phyloP scores from a whole-genome alignment of 1,284 basidiomycete species.

The Thelephora terrestris region DNA sequence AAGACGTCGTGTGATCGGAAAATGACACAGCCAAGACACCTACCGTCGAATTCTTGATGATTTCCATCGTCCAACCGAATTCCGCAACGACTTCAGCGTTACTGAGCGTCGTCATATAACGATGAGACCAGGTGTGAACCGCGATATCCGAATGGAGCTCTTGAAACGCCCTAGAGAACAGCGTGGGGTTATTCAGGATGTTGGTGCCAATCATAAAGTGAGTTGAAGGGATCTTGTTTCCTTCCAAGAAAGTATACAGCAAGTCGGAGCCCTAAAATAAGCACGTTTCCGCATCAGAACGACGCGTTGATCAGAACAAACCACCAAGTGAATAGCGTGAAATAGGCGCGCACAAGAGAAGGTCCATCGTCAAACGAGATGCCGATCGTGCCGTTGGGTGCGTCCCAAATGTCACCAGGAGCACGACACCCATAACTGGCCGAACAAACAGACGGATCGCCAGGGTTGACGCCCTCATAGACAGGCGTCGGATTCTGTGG shows the following conservation, averaged over 20 bases:
- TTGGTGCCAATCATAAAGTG: conserved; percentile 80
- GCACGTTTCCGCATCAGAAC: conserved; percentile 2
- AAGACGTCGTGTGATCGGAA: background rate
- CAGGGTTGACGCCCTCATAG: conserved; percentile 42
- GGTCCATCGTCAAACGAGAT: conserved; percentile 79
- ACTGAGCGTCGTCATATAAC: conserved; percentile 68
- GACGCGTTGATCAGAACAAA: background rate
- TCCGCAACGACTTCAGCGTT: conserved; percentile 67
- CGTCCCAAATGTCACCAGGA: conserved; percentile 59
- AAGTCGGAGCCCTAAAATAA: conserved; percentile 20
- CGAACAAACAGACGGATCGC: conserved; percentile 48
- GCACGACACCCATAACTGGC: conserved; percentile 54
- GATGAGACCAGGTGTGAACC: conserved; percentile 76
- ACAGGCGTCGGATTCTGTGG: conserved; percentile 34
- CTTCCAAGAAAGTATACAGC: conserved; percentile 48
- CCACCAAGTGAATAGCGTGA: background rate
- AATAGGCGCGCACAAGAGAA: conserved; percentile 31
- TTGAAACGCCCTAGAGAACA: conserved; percentile 44
- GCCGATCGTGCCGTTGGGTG: conserved; percentile 47
- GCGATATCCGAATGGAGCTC: conserved; percentile 52
- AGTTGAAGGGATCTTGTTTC: conserved; percentile 54
- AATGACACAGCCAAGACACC: background rate
- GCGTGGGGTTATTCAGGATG: conserved; percentile 45
- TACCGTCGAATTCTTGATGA: conserved; percentile 68
- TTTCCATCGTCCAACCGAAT: conserved; percentile 75